Evolutionary conservation across 2,329 filamentous ascomycete species (phyloP), one percentile per base, ranked within the genome.

Genomic region (Clonostachys sp.): DNA sequence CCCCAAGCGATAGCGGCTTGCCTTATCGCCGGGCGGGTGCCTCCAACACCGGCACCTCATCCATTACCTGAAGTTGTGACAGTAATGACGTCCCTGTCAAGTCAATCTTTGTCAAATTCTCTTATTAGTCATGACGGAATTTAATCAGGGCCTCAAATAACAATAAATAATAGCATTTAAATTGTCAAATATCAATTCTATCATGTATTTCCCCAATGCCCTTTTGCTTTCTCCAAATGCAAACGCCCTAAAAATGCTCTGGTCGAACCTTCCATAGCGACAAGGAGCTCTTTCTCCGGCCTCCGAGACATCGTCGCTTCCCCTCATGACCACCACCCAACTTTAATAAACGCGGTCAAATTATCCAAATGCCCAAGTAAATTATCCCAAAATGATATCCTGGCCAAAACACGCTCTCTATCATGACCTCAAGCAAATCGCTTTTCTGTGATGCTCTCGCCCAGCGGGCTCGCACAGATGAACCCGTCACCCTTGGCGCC

Each of bases 361-460:
- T 16, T 10, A 35, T 24, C 40, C 12, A 17, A n/a, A 42, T 42
- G 12, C 40, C 16, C 40, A 14, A 30, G 24, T 14, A 17, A 42
- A 42, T 30, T 36, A 30, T 42, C 17, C 20, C 42, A 45, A n/a
- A 6, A 24, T 44, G 16, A 17, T 14, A 8, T 30, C 17, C 24
- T 30, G 9, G 16, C 18, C 42, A n/a, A 20, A 41, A 12, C 24
- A 17, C 14, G 13, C 40, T 13, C 14, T 35, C 41, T n/a, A 38
- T 44, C 41, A 45, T n/a, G 12, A 40, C 24, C 17, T 65, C 46
- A 77, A n/a, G 61, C 61, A 5, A 61, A 64, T 58, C 78, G 70
- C 70, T 76, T 83, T 68, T 86, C 83, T 5, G 72, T 70, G 54
- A 90, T 87, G 2, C 75, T 63, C 62, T 73, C 62, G 5, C 80